A percentile compares a stretch with the other conserved stretches of the same genome.
These are phyloP conservation scores for Pezicula carpinea DNA, from an alignment of 2,329 filamentous ascomycete species.

Conservation along the genomic window DNA sequence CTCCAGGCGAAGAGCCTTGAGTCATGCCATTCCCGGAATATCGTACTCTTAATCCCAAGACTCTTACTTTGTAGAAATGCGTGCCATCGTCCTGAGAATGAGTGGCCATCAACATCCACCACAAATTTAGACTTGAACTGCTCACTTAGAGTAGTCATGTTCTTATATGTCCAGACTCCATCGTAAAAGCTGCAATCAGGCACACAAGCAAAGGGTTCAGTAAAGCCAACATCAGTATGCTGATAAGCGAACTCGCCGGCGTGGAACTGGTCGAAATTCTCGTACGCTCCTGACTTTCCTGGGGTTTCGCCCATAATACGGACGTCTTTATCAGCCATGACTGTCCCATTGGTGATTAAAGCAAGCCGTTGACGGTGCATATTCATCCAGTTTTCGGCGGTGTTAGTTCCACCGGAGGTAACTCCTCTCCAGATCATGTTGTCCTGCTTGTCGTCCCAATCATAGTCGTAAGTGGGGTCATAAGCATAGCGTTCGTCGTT, in stretches of 20 bases:
- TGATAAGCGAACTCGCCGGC: conserved; percentile 27
- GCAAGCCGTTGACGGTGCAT: conserved; percentile 57
- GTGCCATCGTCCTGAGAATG: conserved; percentile 63
- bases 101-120: conserved; percentile 73
- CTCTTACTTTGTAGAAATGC: conserved; percentile 66
- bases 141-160: conserved; percentile 47
- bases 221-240: conserved; percentile 31
- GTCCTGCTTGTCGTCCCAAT: conserved; percentile 54
- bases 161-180: conserved; percentile 42
- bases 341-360: conserved; percentile 47
- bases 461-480: conserved; percentile 46
- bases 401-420: conserved; percentile 52
- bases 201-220: conserved; percentile 41
- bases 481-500: conserved; percentile 55
- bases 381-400: conserved; percentile 44
- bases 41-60: conserved; percentile 70
- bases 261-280: conserved; percentile 36
- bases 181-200: conserved; percentile 40
- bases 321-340: conserved; percentile 35
- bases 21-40: conserved; percentile 81
- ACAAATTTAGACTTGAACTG: conserved; percentile 64
- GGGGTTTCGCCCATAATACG: conserved; percentile 29
- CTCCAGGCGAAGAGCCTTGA: conserved; percentile 69
- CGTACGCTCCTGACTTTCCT: conserved; percentile 35
- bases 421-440: conserved; percentile 60